Percentiles rank a stretch among this genome's conserved stretches.
Conservation (phyloP, 805 yeast species). For the Trichomonascus vanleenenianus region DNA sequence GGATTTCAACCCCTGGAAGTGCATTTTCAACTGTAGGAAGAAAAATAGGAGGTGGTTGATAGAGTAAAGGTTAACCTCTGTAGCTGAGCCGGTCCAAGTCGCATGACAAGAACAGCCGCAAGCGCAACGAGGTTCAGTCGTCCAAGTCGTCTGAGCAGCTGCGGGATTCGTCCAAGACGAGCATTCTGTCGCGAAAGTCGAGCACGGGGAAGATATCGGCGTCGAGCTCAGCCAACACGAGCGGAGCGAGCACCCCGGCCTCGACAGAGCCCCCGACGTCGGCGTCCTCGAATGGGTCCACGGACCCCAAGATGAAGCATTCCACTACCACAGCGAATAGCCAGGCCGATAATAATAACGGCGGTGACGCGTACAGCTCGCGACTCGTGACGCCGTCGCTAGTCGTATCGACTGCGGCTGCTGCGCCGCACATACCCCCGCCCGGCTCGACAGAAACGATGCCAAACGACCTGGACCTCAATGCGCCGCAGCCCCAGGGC, state of each 20-base stretch:
- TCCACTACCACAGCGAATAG: no score
- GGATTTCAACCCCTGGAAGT: neutral
- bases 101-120: constrained; percentile 10
- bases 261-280: constrained; percentile 2
- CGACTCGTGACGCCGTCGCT: constrained; percentile 11
- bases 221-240: constrained; percentile 3
- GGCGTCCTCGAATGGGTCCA: neutral
- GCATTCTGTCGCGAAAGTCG: no score
- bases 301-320: no score
- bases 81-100: constrained; percentile 17
- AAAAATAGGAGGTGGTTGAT: neutral
- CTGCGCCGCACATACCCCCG: constrained; percentile 20
- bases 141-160: constrained; percentile 9
- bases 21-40: neutral
- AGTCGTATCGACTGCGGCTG: constrained; percentile 12
- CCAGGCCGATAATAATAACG: neutral
- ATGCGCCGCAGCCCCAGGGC: constrained; percentile 11
- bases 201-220: no score
- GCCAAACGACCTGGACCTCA: constrained; percentile 28
- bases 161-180: neutral
- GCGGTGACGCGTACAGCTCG: constrained; percentile 5
- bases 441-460: constrained; percentile 31
- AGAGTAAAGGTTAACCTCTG: neutral
- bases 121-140: constrained; percentile 9
- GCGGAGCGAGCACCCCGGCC: neutral